A percentile compares a stretch with the other conserved stretches of the same genome.
Evolutionary conservation across 129 eudicot genomes (phyloP).

Genomic region (Pulicaria dysenterica): DNA sequence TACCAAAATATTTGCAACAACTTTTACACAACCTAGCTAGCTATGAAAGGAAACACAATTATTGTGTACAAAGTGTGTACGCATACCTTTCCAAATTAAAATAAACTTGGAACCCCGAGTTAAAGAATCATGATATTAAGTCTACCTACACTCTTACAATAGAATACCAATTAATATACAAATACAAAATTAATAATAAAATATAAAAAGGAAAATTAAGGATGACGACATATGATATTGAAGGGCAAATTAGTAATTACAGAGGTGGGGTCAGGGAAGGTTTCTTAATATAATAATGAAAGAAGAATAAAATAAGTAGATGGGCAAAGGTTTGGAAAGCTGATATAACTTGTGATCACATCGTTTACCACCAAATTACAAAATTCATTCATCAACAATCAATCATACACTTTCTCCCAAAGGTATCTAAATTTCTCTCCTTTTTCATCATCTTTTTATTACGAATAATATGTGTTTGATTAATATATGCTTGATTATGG

Average conservation of each 20-base stretch:
- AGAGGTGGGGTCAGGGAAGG: neutral
- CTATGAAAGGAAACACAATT: neutral
- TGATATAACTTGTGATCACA: slow-evolving; percentile 43
- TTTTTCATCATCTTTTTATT: slow-evolving; percentile 6
- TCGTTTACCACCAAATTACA: slow-evolving; percentile 34
- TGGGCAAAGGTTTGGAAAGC: slow-evolving; percentile 33
- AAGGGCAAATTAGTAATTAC: slow-evolving; percentile 33
- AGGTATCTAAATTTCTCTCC: slow-evolving; percentile 22
- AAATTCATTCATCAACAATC: slow-evolving; percentile 35
- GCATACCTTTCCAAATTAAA: neutral
- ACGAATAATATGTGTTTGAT: neutral
- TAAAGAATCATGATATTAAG: neutral
- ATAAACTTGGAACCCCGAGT: neutral
- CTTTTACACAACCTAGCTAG: neutral
- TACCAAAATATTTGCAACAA: neutral
- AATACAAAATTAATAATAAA: neutral
- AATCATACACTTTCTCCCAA: slow-evolving; percentile 33
- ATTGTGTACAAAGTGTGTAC: neutral
- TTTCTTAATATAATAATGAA: slow-evolving; percentile 16
- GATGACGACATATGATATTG: slow-evolving; percentile 26
- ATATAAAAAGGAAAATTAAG: neutral
- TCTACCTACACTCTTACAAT: neutral
- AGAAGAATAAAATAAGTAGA: slow-evolving; percentile 31
- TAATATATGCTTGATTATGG: slow-evolving; percentile 8
- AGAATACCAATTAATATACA: neutral